Evolutionary conservation across 495 filamentous ascomycete species (phyloP), one percentile per base, ranked within the genome.

Genomic region (Penicillium canariense): DNA sequence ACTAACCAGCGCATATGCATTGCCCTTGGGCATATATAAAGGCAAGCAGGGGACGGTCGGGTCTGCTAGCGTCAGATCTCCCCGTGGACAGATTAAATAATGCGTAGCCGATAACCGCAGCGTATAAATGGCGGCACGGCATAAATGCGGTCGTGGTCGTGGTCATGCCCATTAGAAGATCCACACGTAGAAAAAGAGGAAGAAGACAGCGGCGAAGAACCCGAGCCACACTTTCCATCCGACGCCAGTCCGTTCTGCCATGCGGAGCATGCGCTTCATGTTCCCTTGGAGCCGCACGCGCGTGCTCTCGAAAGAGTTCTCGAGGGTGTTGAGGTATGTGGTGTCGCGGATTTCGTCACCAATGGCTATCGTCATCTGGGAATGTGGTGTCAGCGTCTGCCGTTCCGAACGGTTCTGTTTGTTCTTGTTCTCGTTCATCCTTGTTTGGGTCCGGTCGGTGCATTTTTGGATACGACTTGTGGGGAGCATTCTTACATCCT

Each of bases 181-280:
- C 92, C 94, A 96, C 50, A 98, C 94, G 62, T 89, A 98, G 54
- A 83, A 79, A 72, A 98, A 98, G 45, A 96, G 54, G 14, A 89
- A 59, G 50, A 86, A 82, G 18, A 98, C 90, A 3, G 84, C 85
- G 28, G 79, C 73, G 63, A 98, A 95, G 71, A 98, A 97, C 17
- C 71, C 78, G 43, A 95, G 65, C 94, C 95, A 98, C 23, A 91
- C 88, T 71, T 82, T 89, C 94, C 94, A 98, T 55, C 91, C 88
- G 25, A 98, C 85, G 3, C 95, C 95, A 11, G 91, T 95, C 62
- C 84, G 77, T 73, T 96, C 86, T 4, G 94, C 95, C 94, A 98
- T 97, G 53, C 91, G 68, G 52, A 97, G 73, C 94, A 98, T 98
- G 26, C 91, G 78, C 63, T 89, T 96, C 94, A 98, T 97, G 35